A percentile compares a stretch with the other conserved stretches of the same genome.
phyloP scores from a whole-genome alignment of 2,329 filamentous ascomycete genomes.

The Fusarium xylarioides region DNA sequence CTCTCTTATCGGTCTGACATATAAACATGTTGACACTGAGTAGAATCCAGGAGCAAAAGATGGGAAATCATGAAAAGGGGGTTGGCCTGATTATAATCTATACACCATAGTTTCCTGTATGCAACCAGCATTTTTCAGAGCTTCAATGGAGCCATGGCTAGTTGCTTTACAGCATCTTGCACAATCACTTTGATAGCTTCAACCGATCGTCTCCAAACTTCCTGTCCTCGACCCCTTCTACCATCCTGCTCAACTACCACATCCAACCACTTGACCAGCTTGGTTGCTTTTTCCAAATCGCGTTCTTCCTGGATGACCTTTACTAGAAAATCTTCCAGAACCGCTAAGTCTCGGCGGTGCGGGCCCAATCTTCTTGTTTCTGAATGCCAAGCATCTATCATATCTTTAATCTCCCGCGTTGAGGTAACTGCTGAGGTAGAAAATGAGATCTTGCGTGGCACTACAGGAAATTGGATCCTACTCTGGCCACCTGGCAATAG shows the following conservation, averaged over 20 bases:
- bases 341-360: constrained; percentile 78
- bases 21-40: neutral
- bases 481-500: constrained; percentile 50
- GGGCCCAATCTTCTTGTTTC: constrained; percentile 79
- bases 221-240: constrained; percentile 48
- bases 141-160: constrained; percentile 66
- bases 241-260: constrained; percentile 63
- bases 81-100: constrained; percentile 3
- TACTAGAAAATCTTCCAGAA: constrained; percentile 76
- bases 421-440: constrained; percentile 54
- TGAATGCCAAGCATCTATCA: constrained; percentile 78
- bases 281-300: constrained; percentile 78
- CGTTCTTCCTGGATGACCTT: constrained; percentile 79
- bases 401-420: constrained; percentile 72
- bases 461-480: constrained; percentile 57
- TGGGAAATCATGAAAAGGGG: neutral
- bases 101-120: neutral
- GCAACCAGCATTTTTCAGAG: constrained; percentile 46
- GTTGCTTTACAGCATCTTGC: constrained; percentile 62
- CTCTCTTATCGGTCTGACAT: neutral
- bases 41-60: too few species aligned
- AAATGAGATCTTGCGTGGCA: constrained; percentile 59
- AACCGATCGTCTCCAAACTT: constrained; percentile 58
- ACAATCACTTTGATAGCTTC: constrained; percentile 58
- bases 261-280: constrained; percentile 74